Percentiles rank a stretch among this genome's conserved stretches.
Evolutionary conservation across 2,329 filamentous ascomycete species (phyloP).

Genomic region (Helotiales sp.): DNA sequence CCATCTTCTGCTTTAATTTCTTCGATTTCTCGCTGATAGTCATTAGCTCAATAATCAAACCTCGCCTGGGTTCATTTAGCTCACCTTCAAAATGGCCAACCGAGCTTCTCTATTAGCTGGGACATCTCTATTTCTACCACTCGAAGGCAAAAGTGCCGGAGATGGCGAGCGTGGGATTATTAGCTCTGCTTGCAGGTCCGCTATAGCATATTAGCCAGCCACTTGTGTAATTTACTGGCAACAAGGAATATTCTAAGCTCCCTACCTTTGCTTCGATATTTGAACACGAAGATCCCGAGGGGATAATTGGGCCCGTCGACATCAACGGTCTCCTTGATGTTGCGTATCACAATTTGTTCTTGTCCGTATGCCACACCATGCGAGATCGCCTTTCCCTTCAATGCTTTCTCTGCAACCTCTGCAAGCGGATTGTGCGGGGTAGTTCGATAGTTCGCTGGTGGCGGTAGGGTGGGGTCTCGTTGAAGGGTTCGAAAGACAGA

Average conservation of each 20-base stretch:
- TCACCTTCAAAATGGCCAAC: constrained; percentile 24
- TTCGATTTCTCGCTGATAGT: constrained; percentile 21
- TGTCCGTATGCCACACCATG: constrained; percentile 16
- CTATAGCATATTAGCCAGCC: no score
- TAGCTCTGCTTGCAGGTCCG: constrained; percentile 22
- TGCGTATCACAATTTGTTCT: constrained; percentile 4
- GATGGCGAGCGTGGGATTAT: constrained; percentile 26
- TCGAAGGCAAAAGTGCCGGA: background rate
- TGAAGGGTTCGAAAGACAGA: constrained; percentile 11
- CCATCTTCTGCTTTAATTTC: constrained; percentile 23
- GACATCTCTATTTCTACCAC: background rate
- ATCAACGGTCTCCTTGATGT: constrained; percentile 5
- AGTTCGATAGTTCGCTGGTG: background rate
- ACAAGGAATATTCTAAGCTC: no score
- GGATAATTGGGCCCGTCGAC: constrained; percentile 12
- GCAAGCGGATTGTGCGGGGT: background rate
- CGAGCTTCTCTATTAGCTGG: constrained; percentile 9
- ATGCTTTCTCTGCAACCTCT: constrained; percentile 17
- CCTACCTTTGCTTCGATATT: constrained; percentile 22
- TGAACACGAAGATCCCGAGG: constrained; percentile 21
- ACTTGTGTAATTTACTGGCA: no score
- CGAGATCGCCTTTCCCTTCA: constrained; percentile 19
- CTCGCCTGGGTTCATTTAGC: background rate
- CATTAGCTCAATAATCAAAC: background rate
- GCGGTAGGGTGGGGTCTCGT: background rate